Percentiles rank a stretch among this genome's conserved stretches.
Evolutionary conservation across 176 grass and related monocot genomes (phyloP).

Genomic region (Chrysopogon serrulatus): DNA sequence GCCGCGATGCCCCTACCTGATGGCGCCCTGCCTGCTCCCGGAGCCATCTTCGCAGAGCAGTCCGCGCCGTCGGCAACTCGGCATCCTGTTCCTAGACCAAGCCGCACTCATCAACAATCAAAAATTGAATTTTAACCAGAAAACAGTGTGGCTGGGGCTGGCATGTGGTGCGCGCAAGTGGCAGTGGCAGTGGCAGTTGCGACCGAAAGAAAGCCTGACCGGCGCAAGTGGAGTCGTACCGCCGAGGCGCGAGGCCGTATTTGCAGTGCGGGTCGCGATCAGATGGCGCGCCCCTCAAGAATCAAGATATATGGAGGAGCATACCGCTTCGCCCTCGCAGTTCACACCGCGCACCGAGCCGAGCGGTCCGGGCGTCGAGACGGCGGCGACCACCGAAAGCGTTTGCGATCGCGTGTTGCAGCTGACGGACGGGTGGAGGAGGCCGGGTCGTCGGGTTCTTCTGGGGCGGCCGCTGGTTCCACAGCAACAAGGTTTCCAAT

Average conservation of each 20-base stretch:
- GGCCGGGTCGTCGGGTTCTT: not conserved
- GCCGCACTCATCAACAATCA: not conserved
- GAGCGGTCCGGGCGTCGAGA: conserved; percentile 15
- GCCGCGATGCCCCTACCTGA: not conserved
- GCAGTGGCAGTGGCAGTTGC: too few relatives aligned
- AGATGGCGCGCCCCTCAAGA: conserved; percentile 8
- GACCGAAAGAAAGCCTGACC: not conserved
- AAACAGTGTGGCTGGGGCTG: too few relatives aligned
- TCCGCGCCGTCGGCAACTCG: not conserved
- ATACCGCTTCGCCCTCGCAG: too few relatives aligned
- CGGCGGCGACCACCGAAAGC: too few relatives aligned
- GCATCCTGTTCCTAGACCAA: conserved; percentile 3
- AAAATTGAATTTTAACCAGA: not conserved
- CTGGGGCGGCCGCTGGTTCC: not conserved
- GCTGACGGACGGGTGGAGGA: not conserved
- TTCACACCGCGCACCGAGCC: conserved; percentile 16
- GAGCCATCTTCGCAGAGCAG: not conserved
- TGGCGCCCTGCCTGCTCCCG: not conserved
- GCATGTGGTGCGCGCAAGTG: too few relatives aligned
- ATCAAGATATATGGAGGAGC: conserved; percentile 7
- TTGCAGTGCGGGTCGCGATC: conserved; percentile 21
- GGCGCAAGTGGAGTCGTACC: too few relatives aligned
- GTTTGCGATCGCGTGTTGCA: not conserved
- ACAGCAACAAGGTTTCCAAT: not conserved
- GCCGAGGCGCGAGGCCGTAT: not conserved